Conservation (phyloP, 2,329 filamentous ascomycete genomes). For the Pseudocercospora fijiensis region DNA sequence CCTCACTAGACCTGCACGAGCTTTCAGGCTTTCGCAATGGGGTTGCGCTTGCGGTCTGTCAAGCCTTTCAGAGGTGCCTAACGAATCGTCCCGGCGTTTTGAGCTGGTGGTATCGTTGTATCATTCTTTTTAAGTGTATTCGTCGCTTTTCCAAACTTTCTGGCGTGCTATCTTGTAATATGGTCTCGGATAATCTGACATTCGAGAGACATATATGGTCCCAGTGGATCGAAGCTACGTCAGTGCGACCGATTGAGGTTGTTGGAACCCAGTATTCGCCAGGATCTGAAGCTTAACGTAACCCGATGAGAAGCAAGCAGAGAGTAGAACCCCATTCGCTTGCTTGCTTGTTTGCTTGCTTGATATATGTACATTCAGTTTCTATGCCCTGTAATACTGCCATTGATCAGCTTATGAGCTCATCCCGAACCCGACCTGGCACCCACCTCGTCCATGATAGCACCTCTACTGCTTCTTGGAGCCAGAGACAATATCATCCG, state of each 20-base stretch:
- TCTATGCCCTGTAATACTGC: not conserved
- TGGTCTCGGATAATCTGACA: not conserved
- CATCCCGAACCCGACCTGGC: not conserved
- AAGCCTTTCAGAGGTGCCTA: no score
- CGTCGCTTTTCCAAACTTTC: no score
- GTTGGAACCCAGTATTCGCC: not conserved
- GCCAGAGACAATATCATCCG: conserved; percentile 23
- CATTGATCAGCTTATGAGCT: not conserved
- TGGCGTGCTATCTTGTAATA: no score
- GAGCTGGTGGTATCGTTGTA: no score
- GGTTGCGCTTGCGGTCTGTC: no score
- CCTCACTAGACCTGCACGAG: no score
- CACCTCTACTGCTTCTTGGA: conserved; percentile 20
- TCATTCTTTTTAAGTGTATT: no score
- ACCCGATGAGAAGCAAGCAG: not conserved
- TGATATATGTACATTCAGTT: not conserved
- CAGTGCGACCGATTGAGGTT: not conserved
- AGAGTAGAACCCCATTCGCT: not conserved
- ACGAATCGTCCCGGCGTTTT: no score
- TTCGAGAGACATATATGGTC: not conserved
- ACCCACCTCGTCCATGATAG: not conserved
- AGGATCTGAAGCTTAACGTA: not conserved
- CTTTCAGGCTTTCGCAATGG: no score
- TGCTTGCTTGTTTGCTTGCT: not conserved
- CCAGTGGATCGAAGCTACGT: not conserved